Conservation (phyloP, 2,329 filamentous ascomycete species). For the Xylariaceae sp. region DNA sequence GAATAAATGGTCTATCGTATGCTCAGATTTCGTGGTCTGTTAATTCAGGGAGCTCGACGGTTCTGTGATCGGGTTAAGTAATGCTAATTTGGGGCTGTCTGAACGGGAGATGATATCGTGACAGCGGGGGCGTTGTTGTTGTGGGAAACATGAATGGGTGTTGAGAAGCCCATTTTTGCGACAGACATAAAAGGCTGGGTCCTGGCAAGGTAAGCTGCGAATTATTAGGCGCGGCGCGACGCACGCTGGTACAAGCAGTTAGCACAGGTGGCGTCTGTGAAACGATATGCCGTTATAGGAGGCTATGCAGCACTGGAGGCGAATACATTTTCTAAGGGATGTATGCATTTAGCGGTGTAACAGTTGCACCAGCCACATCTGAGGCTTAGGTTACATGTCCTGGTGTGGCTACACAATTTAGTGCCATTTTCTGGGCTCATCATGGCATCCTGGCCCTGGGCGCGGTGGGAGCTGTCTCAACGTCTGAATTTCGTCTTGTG, state of each 20-base stretch:
- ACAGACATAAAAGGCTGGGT: neutral
- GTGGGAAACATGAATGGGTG: slow-evolving; percentile 1
- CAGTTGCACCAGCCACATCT: neutral
- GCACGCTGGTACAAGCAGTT: neutral
- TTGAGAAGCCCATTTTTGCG: slow-evolving; percentile 18
- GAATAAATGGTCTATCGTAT: slow-evolving; percentile 2
- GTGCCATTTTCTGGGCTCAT: neutral
- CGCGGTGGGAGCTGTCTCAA: neutral
- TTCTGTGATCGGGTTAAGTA: neutral
- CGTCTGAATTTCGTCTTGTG: slow-evolving; percentile 3
- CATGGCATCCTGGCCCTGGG: neutral
- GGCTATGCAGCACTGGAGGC: neutral
- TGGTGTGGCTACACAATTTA: neutral
- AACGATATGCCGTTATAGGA: too few relatives aligned
- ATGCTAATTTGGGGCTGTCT: neutral
- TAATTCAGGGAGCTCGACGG: neutral
- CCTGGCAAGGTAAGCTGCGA: neutral
- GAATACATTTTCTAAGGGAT: neutral
- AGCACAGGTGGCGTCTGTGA: neutral
- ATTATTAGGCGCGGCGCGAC: neutral
- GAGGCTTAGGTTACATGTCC: too few relatives aligned
- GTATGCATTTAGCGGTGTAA: too few relatives aligned
- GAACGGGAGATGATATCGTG: neutral
- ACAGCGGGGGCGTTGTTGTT: neutral
- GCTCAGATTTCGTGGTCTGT: neutral